Evolutionary conservation across 148 eudicot species (phyloP).

Genomic region (Rhododendron kiyosumense): DNA sequence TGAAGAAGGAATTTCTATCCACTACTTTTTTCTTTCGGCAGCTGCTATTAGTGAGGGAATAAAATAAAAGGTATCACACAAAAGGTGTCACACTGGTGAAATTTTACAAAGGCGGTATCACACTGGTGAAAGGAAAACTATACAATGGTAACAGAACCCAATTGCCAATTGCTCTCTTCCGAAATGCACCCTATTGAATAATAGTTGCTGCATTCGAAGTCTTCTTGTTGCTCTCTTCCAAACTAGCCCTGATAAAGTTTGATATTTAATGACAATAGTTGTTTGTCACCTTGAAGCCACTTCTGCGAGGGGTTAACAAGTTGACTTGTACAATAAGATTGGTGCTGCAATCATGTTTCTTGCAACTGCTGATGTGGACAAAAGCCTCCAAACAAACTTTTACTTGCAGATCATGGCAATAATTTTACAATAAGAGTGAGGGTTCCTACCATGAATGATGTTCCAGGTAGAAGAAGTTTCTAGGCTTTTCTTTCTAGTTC

Average conservation of each 20-base stretch:
- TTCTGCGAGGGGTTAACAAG: not conserved
- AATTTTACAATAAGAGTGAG: not conserved
- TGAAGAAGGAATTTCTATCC: not conserved
- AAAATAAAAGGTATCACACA: not conserved
- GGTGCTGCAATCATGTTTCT: not conserved
- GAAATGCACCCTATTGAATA: not conserved
- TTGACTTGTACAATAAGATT: not conserved
- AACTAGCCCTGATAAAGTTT: not conserved
- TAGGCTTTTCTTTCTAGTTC: not conserved
- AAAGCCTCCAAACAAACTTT: not conserved
- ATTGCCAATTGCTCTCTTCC: not conserved
- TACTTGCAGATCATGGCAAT: not conserved
- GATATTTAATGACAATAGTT: not conserved
- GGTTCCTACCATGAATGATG: not conserved
- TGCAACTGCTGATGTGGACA: not conserved
- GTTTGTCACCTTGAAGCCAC: not conserved
- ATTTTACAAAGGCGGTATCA: not conserved
- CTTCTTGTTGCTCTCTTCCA: not conserved
- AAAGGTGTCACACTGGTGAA: not conserved
- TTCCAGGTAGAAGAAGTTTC: not conserved
- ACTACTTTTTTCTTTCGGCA: not conserved
- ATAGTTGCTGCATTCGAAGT: not conserved
- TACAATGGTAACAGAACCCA: too few species aligned
- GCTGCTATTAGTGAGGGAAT: too few species aligned
- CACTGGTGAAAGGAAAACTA: not conserved